A percentile compares a stretch with the other conserved stretches of the same genome.
These are phyloP conservation scores for Chimonanthus praecox DNA, from an alignment of 164 flowering plant species.

Conservation along the genomic window DNA sequence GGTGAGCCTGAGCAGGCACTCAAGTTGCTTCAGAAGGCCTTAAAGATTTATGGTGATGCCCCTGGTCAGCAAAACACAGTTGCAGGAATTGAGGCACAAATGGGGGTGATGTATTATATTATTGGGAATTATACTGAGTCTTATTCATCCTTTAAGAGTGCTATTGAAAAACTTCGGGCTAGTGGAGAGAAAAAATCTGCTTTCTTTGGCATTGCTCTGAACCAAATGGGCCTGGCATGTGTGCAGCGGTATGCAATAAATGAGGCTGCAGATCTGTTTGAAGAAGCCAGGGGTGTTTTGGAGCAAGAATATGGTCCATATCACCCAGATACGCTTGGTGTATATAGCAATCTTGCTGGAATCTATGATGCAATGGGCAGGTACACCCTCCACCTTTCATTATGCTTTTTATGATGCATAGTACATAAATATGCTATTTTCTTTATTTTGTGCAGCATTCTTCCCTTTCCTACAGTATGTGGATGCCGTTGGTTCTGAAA, in stretches of 20 bases:
- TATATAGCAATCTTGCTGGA: constrained; percentile 95
- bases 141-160: constrained; percentile 55
- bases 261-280: constrained; percentile 84
- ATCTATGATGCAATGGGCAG: constrained; percentile 97
- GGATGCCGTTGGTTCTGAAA: not conserved
- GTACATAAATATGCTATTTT: not conserved
- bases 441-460: not conserved
- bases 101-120: constrained; percentile 91
- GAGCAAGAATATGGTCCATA: constrained; percentile 85
- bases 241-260: constrained; percentile 69
- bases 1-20: constrained; percentile 81
- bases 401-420: not conserved
- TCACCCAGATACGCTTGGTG: constrained; percentile 93
- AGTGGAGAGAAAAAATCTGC: constrained; percentile 87
- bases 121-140: constrained; percentile 71
- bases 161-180: constrained; percentile 65
- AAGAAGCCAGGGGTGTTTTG: constrained; percentile 72
- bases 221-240: constrained; percentile 95
- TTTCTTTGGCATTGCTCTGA: constrained; percentile 85
- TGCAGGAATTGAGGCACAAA: constrained; percentile 93
- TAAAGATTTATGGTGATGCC: constrained; percentile 55
- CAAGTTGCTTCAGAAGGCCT: constrained; percentile 69
- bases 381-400: constrained; percentile 26
- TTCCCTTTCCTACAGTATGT: not conserved
- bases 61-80: constrained; percentile 90